Base-by-base conservation (phyloP, 2,329 filamentous ascomycete species). In the Epichloe coenophiala region DNA sequence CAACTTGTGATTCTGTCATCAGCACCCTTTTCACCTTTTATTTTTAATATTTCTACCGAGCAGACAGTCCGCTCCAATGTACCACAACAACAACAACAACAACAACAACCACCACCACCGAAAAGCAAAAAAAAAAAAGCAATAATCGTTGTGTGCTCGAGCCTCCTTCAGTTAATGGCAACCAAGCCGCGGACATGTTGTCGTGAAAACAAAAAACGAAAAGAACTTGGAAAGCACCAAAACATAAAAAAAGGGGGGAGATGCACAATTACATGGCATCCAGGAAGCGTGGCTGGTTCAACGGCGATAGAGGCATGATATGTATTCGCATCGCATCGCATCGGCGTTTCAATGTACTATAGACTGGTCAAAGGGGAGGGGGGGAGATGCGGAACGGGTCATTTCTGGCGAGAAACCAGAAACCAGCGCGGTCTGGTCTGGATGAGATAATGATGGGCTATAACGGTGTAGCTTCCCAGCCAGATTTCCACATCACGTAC, bases 321-420 rank as follows among this genome's bases (percentile, higher is more conserved):
- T 59, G 55, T 49, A 50, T 55, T 56, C 60, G 62, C 63, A 31
- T 31, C 23, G 23, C 23, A 65, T 65, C 56, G 58, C 59, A 59
- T 54, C 57, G 63, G 63, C 61, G 63, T 65, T 65, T 37, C 53
- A 51, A 58, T 65, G 62, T 63, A 64, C 58, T 59, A 61, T 63
- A 65, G 55, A 59, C 17, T 47, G 43, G 43, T 4, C 7, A 21
- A 19, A 53, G 44, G 50, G 52, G 50, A 17, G 49, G 51, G 45
- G 53, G 19, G 19, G 19, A 3, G 19, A 51, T 52, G 53, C 44
- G 53, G 51, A 36, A 42, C 40, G n/a, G n/a, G 37, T 13, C 45
- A 51, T 48, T 33, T 46, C 52, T 48, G 52, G 55, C 47, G 53
- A 48, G 53, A 46, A 11, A n/a, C 13, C 19, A 33, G 19, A 46